These are phyloP conservation scores for Lactarius hatsudake DNA, from an alignment of 768 basidiomycete genomes.

Conservation along the genomic window DNA sequence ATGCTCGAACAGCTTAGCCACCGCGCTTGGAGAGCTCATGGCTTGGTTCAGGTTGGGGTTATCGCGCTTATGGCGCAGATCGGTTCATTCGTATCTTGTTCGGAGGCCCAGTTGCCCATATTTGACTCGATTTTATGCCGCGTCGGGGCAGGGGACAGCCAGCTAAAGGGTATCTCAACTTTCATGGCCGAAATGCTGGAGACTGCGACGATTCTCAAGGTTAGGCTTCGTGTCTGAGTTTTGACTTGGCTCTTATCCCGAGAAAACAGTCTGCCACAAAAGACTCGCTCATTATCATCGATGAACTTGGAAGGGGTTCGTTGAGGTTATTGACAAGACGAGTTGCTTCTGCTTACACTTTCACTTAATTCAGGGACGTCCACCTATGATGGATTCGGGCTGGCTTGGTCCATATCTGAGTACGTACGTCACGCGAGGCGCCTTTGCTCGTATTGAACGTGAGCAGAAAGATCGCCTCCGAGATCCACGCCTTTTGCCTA, in stretches of 20 bases:
- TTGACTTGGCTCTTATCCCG: background rate
- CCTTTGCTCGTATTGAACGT: background rate
- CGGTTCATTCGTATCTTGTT: slow-evolving; percentile 93
- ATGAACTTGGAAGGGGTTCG: slow-evolving; percentile 88
- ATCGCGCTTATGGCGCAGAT: slow-evolving; percentile 95
- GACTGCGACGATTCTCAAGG: slow-evolving; percentile 90
- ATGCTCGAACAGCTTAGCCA: slow-evolving; percentile 1
- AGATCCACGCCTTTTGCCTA: slow-evolving; percentile 90
- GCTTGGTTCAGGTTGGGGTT: slow-evolving; percentile 72
- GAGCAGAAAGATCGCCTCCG: slow-evolving; percentile 82
- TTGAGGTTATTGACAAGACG: background rate
- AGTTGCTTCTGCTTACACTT: slow-evolving; percentile 1
- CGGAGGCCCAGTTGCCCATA: slow-evolving; percentile 80
- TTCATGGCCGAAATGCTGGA: slow-evolving; percentile 99
- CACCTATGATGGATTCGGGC: slow-evolving; percentile 95
- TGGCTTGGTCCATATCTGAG: slow-evolving; percentile 99
- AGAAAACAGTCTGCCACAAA: slow-evolving; percentile 74
- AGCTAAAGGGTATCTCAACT: slow-evolving; percentile 95
- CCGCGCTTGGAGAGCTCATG: slow-evolving; percentile 2
- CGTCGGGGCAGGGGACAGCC: slow-evolving; percentile 97
- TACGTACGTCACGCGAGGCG: slow-evolving; percentile 36
- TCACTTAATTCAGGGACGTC: slow-evolving; percentile 66
- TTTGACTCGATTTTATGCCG: slow-evolving; percentile 95
- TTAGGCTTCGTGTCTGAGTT: slow-evolving; percentile 35
- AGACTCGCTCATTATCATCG: slow-evolving; percentile 94